A percentile compares a stretch with the other conserved stretches of the same genome.
Conservation (phyloP, 202 grass and related monocot species). For the Dendrocalamus latiflorus region DNA sequence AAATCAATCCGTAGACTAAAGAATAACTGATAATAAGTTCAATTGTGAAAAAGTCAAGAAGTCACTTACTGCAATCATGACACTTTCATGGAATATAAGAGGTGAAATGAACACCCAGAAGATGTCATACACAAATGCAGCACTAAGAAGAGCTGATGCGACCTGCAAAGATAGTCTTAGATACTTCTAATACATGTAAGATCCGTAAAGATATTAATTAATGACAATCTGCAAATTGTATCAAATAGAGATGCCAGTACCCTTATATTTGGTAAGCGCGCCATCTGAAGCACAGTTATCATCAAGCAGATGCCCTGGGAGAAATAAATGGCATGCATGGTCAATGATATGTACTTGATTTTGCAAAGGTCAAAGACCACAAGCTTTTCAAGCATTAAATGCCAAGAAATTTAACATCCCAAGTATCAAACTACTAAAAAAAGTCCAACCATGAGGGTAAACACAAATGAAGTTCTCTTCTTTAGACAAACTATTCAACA, state of each 20-base stretch:
- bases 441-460: neutral
- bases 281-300: slow-evolving; percentile 93
- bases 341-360: neutral
- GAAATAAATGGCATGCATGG: slow-evolving; percentile 9
- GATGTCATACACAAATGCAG: slow-evolving; percentile 95
- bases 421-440: neutral
- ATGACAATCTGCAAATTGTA: neutral
- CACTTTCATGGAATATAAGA: slow-evolving; percentile 95
- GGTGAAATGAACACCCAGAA: slow-evolving; percentile 99
- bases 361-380: neutral
- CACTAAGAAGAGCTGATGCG: slow-evolving; percentile 84
- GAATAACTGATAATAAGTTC: neutral
- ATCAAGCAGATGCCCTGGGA: slow-evolving; percentile 92
- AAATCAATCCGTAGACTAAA: slow-evolving; percentile 2
- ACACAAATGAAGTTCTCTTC: neutral
- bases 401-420: neutral
- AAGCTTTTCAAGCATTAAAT: neutral
- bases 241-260: slow-evolving; percentile 38
- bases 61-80: slow-evolving; percentile 94
- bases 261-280: slow-evolving; percentile 89
- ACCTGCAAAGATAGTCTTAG: slow-evolving; percentile 58
- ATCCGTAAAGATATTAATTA: neutral
- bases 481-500: neutral
- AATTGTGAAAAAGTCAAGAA: neutral
- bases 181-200: slow-evolving; percentile 20